A percentile compares a stretch with the other conserved stretches of the same genome.
Conservation (phyloP, 441 rosid species). For the Arabidopsis lyrata region DNA sequence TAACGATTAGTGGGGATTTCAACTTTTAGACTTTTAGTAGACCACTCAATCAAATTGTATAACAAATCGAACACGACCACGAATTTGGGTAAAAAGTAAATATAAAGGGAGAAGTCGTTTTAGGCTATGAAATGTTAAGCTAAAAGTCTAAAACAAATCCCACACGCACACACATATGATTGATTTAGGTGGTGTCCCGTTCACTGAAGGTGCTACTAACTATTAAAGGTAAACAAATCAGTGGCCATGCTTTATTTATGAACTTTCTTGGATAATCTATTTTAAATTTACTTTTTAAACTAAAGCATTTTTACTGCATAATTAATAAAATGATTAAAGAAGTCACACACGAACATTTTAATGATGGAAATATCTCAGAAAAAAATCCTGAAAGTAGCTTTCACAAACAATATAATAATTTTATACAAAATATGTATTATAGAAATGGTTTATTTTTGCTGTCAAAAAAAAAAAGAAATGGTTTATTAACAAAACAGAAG, state of each 20-base stretch:
- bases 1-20: conserved; percentile 24
- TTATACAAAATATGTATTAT: neutral
- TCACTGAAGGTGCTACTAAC: conserved; percentile 17
- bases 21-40: conserved; percentile 28
- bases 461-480: no score
- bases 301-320: conserved; percentile 4
- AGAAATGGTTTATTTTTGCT: neutral
- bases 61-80: conserved; percentile 12
- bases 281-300: neutral
- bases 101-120: conserved; percentile 10
- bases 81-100: conserved; percentile 9
- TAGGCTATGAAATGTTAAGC: conserved; percentile 15
- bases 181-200: neutral
- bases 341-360: neutral
- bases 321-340: neutral
- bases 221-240: neutral
- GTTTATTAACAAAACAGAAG: neutral
- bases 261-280: conserved; percentile 7
- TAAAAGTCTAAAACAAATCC: neutral
- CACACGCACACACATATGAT: conserved; percentile 26
- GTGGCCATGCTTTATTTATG: neutral
- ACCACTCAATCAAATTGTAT: neutral
- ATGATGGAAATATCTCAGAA: neutral
- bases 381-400: neutral
- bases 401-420: neutral